Conservation (phyloP, 225 moss, liverwort and hornwort genomes). For the Neckera pumila region DNA sequence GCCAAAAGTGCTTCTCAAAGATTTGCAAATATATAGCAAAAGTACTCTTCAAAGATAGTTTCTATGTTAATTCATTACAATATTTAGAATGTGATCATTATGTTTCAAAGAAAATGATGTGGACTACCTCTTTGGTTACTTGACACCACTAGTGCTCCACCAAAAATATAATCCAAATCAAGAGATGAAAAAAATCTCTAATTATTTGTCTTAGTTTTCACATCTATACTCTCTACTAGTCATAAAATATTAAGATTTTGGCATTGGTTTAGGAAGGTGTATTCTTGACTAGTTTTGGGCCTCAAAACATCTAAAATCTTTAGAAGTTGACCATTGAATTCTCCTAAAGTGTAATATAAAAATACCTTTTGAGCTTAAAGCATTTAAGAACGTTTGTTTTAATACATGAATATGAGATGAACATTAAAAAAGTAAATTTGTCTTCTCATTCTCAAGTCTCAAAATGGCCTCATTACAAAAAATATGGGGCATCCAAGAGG, state of each 20-base stretch:
- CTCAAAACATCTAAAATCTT: rapidly evolving
- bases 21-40: background rate
- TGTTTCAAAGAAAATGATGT: background rate
- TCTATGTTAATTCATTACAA: background rate
- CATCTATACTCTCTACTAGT: rapidly evolving
- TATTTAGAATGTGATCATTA: background rate
- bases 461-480: no score
- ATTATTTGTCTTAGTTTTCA: background rate
- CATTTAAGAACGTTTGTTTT: background rate
- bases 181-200: no score
- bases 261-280: background rate
- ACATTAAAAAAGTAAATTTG: background rate
- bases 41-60: background rate
- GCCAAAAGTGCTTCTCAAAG: rapidly evolving
- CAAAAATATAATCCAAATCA: background rate
- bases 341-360: background rate
- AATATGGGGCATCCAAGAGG: no score
- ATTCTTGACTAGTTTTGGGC: background rate
- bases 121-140: background rate
- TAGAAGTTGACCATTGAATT: background rate
- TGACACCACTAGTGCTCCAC: rapidly evolving
- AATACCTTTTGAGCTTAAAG: background rate
- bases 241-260: background rate
- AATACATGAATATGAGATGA: background rate
- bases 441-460: background rate